Evolutionary conservation across 2,329 filamentous ascomycete genomes (phyloP).

Genomic region (Lithohypha guttulata): DNA sequence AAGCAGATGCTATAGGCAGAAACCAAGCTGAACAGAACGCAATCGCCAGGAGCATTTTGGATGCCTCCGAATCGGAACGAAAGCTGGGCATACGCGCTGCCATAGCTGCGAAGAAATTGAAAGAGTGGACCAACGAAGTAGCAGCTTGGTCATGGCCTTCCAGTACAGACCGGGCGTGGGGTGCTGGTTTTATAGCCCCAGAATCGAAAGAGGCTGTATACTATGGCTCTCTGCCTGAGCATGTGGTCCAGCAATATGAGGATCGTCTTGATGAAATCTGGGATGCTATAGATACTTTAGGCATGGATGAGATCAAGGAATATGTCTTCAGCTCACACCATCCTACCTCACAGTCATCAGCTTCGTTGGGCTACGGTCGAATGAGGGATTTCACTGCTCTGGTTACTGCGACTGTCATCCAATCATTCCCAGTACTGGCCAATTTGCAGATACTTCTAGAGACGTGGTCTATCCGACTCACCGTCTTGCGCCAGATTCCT

Average conservation of each 20-base stretch:
- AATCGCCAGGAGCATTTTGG: conserved; percentile 41
- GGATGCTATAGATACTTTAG: conserved; percentile 33
- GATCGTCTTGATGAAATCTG: conserved; percentile 62
- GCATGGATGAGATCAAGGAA: conserved; percentile 68
- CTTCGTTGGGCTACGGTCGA: conserved; percentile 47
- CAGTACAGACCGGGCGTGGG: conserved; percentile 27
- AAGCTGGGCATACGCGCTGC: conserved; percentile 50
- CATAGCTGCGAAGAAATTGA: conserved; percentile 46
- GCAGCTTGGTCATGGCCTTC: conserved; percentile 49
- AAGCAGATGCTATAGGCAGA: conserved; percentile 31
- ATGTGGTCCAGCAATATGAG: conserved; percentile 59
- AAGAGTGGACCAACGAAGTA: conserved; percentile 49
- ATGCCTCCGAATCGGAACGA: conserved; percentile 46
- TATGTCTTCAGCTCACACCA: conserved; percentile 77
- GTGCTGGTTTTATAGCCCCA: conserved; percentile 32
- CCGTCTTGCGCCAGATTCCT: conserved; percentile 64
- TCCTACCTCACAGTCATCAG: conserved; percentile 36
- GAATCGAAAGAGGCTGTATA: conserved; percentile 34
- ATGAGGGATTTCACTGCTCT: conserved; percentile 86
- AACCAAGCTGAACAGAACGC: conserved; percentile 31
- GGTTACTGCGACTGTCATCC: conserved; percentile 82
- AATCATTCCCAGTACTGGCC: conserved; percentile 71
- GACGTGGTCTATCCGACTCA: conserved; percentile 66
- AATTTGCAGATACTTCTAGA: conserved; percentile 62
- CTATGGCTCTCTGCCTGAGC: conserved; percentile 59